Base-by-base conservation (phyloP, 78 protist genomes). In the Dictyostelium capitatum region DNA sequence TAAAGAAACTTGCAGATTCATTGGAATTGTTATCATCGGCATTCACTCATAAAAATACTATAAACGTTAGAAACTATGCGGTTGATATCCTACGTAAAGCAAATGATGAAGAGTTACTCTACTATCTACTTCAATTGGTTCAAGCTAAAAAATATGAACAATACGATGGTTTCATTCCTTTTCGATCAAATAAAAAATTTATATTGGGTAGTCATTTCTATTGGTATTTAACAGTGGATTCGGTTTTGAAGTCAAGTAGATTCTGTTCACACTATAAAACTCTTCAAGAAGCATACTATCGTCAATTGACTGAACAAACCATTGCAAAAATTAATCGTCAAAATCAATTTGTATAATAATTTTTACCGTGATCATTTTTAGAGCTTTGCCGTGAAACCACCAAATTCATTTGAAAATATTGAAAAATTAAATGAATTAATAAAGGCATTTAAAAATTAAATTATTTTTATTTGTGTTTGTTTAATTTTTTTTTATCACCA, bases 41-140 rank as follows among this genome's bases (percentile, higher is more conserved):
- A 28, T 94, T 82, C 37, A 51, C 79, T 1, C 80, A 94, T 32
- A 53, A 80, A 32, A 85, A 85, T 47, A 87, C 93, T 2, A 51
- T 65, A 30, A 77, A 65, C 15, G 98, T 98, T 43, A 94, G 99
- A 20, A 32, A 30, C 19, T 96, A 92, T 54, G 99, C 99, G 1
- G 99, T 98, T 0, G 93, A 87, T n/a, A 87, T 87, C 11, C 20
- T 87, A 2, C 43, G 78, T 51, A 87, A 87, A 53, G 93, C 93
- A 3, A 84, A 78, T 62, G 93, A 87, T 47, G 93, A 97, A 54
- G 93, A 95, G 57, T 51, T 98, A n/a, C 53, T 65, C 17, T 57
- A 82, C n/a, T 96, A 97, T 51, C 57, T 98, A 62, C 97, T 98
- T 11, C 99, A 98, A 82, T 84, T 98, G 47, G 99, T 98, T 43